Conservation (phyloP, 2,329 filamentous ascomycete genomes). For the Aspergillus fumigatus region DNA sequence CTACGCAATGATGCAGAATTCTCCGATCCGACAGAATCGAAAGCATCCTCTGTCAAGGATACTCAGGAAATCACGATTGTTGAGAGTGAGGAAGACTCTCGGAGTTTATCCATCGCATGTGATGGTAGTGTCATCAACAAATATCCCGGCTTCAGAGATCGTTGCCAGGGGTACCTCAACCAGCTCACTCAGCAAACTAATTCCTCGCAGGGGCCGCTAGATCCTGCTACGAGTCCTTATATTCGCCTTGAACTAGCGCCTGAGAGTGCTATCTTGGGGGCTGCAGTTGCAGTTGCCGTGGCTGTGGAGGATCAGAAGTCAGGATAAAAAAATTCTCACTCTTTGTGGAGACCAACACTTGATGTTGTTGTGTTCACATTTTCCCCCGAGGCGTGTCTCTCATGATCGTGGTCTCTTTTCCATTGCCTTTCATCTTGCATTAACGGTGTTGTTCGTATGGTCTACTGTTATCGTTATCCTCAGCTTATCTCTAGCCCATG, state of each 20-base stretch:
- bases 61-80: conserved; percentile 31
- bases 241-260: conserved; percentile 40
- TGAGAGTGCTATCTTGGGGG: conserved; percentile 44
- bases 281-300: conserved; percentile 45
- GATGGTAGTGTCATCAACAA: conserved; percentile 51
- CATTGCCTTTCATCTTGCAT: conserved; percentile 1
- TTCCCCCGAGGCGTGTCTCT: background rate
- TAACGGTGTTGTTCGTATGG: background rate
- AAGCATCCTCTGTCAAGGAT: conserved; percentile 23
- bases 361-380: background rate
- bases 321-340: background rate
- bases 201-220: conserved; percentile 2
- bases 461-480: background rate
- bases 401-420: background rate
- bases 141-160: conserved; percentile 45
- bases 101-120: conserved; percentile 45
- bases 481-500: conserved; percentile 1
- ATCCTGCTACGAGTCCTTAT: conserved; percentile 15
- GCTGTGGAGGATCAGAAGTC: conserved; percentile 27
- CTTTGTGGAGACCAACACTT: background rate
- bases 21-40: conserved; percentile 15
- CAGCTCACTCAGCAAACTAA: conserved; percentile 33
- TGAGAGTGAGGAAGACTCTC: conserved; percentile 26
- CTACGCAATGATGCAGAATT: conserved; percentile 50
- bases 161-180: conserved; percentile 42